phyloP scores from a whole-genome alignment of 352 stramenopile genomes.

The Phytopythium litorale region DNA sequence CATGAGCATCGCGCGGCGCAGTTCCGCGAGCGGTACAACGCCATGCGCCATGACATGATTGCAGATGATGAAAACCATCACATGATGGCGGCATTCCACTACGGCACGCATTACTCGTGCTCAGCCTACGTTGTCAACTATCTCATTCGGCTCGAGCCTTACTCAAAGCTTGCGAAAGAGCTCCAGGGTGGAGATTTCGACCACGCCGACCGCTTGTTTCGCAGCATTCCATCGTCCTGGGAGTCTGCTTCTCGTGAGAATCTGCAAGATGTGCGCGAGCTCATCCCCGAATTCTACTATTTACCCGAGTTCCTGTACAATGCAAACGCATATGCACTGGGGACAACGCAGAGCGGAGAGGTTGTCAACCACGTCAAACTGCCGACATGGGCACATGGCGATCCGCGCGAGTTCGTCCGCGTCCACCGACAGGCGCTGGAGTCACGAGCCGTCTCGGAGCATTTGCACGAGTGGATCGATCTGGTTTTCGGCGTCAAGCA shows the following conservation, averaged over 20 bases:
- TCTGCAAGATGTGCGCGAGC: conserved; percentile 79
- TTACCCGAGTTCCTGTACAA: conserved; percentile 81
- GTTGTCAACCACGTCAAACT: conserved; percentile 91
- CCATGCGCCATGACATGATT: conserved; percentile 48
- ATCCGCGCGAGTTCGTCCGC: conserved; percentile 93
- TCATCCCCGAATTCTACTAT: conserved; percentile 82
- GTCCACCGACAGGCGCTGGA: conserved; percentile 95
- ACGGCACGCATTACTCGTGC: conserved; percentile 97
- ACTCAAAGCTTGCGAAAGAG: conserved; percentile 61
- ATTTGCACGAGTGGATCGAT: conserved; percentile 98
- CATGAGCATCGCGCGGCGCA: conserved; percentile 71
- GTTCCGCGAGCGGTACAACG: conserved; percentile 84
- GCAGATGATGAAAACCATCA: conserved; percentile 14
- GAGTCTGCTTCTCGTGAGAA: conserved; percentile 92
- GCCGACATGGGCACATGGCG: conserved; percentile 92
- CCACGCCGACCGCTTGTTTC: conserved; percentile 95
- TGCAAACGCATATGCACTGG: conserved; percentile 62
- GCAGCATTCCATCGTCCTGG: conserved; percentile 94
- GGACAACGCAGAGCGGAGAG: conserved; percentile 78
- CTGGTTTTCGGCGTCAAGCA: conserved; percentile 97
- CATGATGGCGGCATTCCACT: conserved; percentile 90
- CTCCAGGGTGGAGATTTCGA: conserved; percentile 87
- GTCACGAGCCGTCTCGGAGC: conserved; percentile 93
- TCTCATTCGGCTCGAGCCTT: conserved; percentile 92
- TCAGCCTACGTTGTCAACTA: conserved; percentile 97